Base-by-base conservation (phyloP, 345 rosid genomes). In the Durio zibethinus region DNA sequence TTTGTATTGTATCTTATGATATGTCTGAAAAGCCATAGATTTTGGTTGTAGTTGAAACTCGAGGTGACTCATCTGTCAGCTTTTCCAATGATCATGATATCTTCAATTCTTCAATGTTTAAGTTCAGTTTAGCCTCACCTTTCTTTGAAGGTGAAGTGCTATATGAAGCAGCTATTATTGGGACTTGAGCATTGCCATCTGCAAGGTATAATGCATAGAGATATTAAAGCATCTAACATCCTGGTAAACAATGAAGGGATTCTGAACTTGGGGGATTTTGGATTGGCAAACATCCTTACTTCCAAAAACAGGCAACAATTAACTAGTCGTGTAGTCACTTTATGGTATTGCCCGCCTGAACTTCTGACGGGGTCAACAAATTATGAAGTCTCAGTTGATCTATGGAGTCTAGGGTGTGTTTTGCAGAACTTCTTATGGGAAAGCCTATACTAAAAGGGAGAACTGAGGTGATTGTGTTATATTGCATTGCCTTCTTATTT, bases 291-390 rank as follows among this genome's bases (percentile, higher is more conserved):
- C 77, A 72, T 85, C 9, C 85, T 89, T 16, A 84, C 82, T 65
- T 69, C 85, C 23, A 77, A 74, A 75, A 89, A 88, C 82, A 84
- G 54, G 81, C 77, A 89, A 54, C 86, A 87, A 14, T 80, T 92
- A 62, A 92, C 97, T 0, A 92, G 97, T 75, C 94, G 91, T 43
- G 97, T 92, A 0, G 94, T 92, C 53, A 92, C 97, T 54, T 79
- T 92, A 45, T 92, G 97, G 97, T 92, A 92, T 75, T 85, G 97
- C 25, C 92, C 97, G 62, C 97, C 97, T 11, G 97, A 92, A 80
- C 97, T 92, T 78, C 77, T 92, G 76, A 90, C 89, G 92, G 97
- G 94, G 5, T 90, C 97, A 4, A 92, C 89, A 35, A 89, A 84
- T 75, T 92, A 92, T 76, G 89, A 89, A 29, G 88, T 88, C 76